A percentile compares a stretch with the other conserved stretches of the same genome.
These are phyloP conservation scores for Podaxis sp. DNA, from an alignment of 768 basidiomycete genomes.

Conservation along the genomic window DNA sequence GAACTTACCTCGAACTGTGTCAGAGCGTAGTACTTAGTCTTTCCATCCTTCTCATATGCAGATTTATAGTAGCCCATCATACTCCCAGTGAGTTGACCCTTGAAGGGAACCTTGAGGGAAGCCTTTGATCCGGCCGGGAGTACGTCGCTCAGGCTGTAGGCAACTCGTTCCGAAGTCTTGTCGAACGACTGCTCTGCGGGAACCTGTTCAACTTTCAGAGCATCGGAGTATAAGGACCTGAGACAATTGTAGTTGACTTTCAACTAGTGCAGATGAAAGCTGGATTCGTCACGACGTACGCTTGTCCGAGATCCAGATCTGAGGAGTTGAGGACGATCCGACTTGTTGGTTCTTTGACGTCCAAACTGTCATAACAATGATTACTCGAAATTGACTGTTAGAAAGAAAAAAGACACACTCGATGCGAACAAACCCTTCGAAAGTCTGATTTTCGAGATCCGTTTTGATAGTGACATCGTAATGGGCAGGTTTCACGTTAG, in stretches of 20 bases:
- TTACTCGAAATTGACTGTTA: not conserved
- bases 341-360: constrained; percentile 61
- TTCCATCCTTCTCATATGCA: constrained; percentile 59
- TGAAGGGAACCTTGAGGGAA: constrained; percentile 68
- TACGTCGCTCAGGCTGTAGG: constrained; percentile 53
- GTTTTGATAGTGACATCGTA: constrained; percentile 81
- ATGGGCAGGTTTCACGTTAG: constrained; percentile 66
- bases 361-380: constrained; percentile 43
- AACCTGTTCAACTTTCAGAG: constrained; percentile 46
- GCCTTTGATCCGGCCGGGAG: constrained; percentile 73
- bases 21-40: constrained; percentile 68
- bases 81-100: constrained; percentile 60
- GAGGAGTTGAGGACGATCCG: constrained; percentile 65
- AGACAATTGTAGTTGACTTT: not conserved
- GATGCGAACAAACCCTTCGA: constrained; percentile 75
- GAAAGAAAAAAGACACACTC: constrained; percentile 40
- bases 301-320: constrained; percentile 56
- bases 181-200: constrained; percentile 54
- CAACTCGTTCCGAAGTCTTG: constrained; percentile 60
- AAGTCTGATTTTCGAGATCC: constrained; percentile 75
- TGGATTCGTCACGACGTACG: constrained; percentile 29
- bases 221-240: constrained; percentile 53
- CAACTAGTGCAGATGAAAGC: not conserved
- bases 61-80: constrained; percentile 89
- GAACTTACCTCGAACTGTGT: constrained; percentile 82